Evolutionary conservation across 1,139 yeast species (phyloP), one percentile per base, ranked within the genome.

Genomic region (Hansenula lynferdii): DNA sequence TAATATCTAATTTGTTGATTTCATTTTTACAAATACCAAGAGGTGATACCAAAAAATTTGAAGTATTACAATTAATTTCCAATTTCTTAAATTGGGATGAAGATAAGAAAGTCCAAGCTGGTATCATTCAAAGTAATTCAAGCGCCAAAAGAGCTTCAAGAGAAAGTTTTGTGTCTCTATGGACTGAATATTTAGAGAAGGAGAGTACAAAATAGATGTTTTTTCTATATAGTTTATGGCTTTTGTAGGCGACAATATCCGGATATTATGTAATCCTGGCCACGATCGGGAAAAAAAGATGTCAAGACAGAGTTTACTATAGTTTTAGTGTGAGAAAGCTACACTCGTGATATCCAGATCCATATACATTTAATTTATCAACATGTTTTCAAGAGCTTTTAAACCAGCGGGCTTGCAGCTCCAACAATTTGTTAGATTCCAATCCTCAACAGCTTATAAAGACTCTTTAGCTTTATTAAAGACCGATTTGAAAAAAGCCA

Each of bases 1-100:
- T 92, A 42, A 79, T 94, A 5, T 83, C 97, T 3, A 92, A 92
- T 57, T 70, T 94, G 42, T 65, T 92, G 37, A 75, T 94, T 19
- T 86, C 95, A 36, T 92, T 90, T 62, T 72, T 92, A 15, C 84
- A 83, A 36, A 71, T 92, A 28, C 97, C 96, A 8, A 70, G 98
- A 45, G 96, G 95, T 1, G 99, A 92, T 57, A 76, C 96, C 12
- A 92, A 90, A 61, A 87, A 92, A 60, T 92, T 84, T 56, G 97
- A 92, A 65, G 95, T 94, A 5, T 70, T 92, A 40, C 87, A 80
- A 57, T 71, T 92, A 42, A 82, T 92, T 31, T 75, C 96, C 21
- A 86, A 86, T 43, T 81, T 84, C 51, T 67, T 92, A 43, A 82
- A 77, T 42, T 92, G 98, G 98, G 92, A 84, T 57, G 94, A 86